Conservation (phyloP, 225 moss, liverwort and hornwort genomes). For the Rhytidiadelphus loreus region DNA sequence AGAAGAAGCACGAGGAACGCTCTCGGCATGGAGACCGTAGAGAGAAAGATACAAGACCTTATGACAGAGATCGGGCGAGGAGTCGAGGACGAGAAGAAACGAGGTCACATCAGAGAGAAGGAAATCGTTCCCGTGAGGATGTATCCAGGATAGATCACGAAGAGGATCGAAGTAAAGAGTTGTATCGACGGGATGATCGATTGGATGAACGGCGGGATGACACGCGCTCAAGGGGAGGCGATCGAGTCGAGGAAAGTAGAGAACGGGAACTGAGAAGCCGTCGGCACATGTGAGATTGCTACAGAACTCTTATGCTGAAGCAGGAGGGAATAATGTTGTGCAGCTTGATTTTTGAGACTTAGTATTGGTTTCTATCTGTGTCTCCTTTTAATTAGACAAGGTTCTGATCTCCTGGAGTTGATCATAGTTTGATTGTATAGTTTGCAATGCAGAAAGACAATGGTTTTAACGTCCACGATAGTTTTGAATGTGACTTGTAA, state of each 20-base stretch:
- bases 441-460: not conserved
- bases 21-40: slow-evolving; percentile 40
- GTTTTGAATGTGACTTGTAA: not conserved
- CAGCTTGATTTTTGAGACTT: not conserved
- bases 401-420: not conserved
- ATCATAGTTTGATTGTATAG: not conserved
- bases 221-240: slow-evolving; percentile 33
- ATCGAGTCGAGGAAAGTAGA: slow-evolving; percentile 49
- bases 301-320: not conserved
- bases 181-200: slow-evolving; percentile 27
- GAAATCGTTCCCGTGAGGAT: slow-evolving; percentile 39
- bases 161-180: slow-evolving; percentile 51
- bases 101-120: slow-evolving; percentile 48
- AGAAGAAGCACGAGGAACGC: slow-evolving; percentile 52
- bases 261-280: slow-evolving; percentile 56
- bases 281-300: slow-evolving; percentile 34
- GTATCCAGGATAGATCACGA: slow-evolving; percentile 54
- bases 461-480: not conserved
- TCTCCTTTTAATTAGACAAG: not conserved
- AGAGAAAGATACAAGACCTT: slow-evolving; percentile 56
- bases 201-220: slow-evolving; percentile 35
- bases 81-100: slow-evolving; percentile 52
- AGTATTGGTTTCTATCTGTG: not conserved
- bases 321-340: not conserved
- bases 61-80: slow-evolving; percentile 61